phyloP scores from a whole-genome alignment of 139 green algal species.

The Parachlorella kessleri region DNA sequence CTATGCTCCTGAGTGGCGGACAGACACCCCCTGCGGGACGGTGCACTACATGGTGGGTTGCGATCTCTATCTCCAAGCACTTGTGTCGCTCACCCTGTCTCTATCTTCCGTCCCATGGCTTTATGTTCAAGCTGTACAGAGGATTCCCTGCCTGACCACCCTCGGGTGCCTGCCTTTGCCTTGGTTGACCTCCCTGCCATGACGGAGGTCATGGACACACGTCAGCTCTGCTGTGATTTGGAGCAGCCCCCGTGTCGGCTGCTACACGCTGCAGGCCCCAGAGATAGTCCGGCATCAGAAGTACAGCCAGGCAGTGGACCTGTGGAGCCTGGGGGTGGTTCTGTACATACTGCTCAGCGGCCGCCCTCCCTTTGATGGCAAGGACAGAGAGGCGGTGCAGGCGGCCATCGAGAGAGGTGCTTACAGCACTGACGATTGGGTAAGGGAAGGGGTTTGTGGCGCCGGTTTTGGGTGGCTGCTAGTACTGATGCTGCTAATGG shows the following conservation, averaged over 20 bases:
- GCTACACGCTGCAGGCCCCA: constrained; percentile 51
- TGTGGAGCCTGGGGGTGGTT: constrained; percentile 91
- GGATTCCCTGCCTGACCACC: too few species aligned
- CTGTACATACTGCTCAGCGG: constrained; percentile 92
- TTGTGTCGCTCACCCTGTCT: too few species aligned
- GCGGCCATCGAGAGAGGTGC: constrained; percentile 52
- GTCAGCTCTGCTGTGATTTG: too few species aligned
- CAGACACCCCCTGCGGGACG: constrained; percentile 34
- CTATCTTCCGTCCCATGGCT: too few species aligned
- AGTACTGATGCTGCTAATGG: too few species aligned
- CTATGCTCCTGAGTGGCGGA: constrained; percentile 28
- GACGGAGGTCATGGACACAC: too few species aligned
- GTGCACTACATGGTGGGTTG: constrained; percentile 38
- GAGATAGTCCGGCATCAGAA: constrained; percentile 64
- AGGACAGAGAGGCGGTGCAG: constrained; percentile 66
- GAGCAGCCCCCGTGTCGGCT: too few species aligned
- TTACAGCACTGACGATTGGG: constrained; percentile 26
- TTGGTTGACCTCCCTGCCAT: too few species aligned
- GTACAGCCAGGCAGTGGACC: constrained; percentile 73
- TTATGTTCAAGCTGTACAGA: too few species aligned
- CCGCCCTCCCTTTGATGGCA: constrained; percentile 86
- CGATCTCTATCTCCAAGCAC: too few species aligned
- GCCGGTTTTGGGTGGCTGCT: too few species aligned
- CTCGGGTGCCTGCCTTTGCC: not conserved
- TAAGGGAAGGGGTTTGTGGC: not conserved